phyloP scores from a whole-genome alignment of 352 stramenopile species.

The Phytophthora colocasiae region DNA sequence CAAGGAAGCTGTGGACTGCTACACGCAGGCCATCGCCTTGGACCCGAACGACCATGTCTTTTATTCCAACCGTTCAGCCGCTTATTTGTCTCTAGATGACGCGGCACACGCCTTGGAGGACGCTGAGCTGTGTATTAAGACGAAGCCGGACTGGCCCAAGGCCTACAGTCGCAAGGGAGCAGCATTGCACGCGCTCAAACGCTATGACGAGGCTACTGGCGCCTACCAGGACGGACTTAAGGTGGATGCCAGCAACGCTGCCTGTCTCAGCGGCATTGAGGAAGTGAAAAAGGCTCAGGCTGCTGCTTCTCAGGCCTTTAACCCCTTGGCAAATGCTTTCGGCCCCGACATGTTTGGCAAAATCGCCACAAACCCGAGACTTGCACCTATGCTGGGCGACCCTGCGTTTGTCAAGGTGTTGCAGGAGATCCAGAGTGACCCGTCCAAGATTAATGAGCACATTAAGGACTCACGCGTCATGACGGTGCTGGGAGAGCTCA shows the following conservation, averaged over 20 bases:
- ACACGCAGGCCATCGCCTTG: conserved; percentile 97
- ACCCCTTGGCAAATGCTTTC: conserved; percentile 93
- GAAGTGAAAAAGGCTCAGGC: conserved; percentile 93
- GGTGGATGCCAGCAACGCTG: conserved; percentile 93
- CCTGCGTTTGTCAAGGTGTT: conserved; percentile 88
- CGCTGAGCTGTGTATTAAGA: conserved; percentile 94
- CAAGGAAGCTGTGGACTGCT: conserved; percentile 96
- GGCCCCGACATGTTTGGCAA: conserved; percentile 96
- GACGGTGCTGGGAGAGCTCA: conserved; percentile 87
- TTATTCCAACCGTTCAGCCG: conserved; percentile 99
- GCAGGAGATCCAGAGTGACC: conserved; percentile 79
- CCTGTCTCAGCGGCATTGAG: conserved; percentile 92
- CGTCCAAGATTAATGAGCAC: conserved; percentile 79
- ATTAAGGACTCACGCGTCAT: conserved; percentile 88
- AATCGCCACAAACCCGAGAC: conserved; percentile 90
- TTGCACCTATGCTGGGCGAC: conserved; percentile 93
- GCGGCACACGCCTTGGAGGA: conserved; percentile 95
- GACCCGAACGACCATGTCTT: conserved; percentile 97
- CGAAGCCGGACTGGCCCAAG: conserved; percentile 97
- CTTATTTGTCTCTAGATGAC: conserved; percentile 96
- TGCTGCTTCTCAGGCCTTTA: conserved; percentile 55
- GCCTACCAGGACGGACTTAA: conserved; percentile 90
- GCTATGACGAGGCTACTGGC: conserved; percentile 86
- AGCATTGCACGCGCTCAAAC: conserved; percentile 94
- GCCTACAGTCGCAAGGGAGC: conserved; percentile 98